These are phyloP conservation scores for Tagetes patula DNA, from an alignment of 129 eudicot species.

Conservation along the genomic window DNA sequence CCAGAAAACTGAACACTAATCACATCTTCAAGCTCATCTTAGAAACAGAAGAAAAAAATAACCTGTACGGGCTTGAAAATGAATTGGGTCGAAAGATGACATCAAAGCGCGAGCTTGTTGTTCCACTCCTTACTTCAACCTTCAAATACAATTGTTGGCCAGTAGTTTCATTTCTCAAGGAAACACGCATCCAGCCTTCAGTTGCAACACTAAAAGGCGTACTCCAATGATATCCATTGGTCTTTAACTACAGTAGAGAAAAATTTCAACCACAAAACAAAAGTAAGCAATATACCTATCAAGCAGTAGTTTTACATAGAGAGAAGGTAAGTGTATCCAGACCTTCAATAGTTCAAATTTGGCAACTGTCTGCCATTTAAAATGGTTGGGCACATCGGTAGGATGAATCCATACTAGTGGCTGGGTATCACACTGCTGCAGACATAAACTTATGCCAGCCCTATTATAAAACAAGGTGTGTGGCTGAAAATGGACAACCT, in stretches of 20 bases:
- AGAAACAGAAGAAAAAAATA: conserved; percentile 1
- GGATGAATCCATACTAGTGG: conserved; percentile 62
- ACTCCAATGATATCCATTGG: conserved; percentile 80
- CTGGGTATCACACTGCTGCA: conserved; percentile 77
- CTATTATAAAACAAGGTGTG: conserved; percentile 76
- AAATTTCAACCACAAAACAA: conserved; percentile 13
- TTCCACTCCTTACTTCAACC: conserved; percentile 83
- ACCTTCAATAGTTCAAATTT: conserved; percentile 78
- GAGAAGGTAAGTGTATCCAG: conserved; percentile 24
- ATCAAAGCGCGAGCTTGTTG: conserved; percentile 69
- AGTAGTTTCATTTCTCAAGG: conserved; percentile 50
- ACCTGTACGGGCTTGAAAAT: conserved; percentile 95
- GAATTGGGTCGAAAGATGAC: conserved; percentile 85
- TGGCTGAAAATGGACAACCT: conserved; percentile 95
- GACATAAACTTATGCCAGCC: conserved; percentile 64
- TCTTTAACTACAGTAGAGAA: conserved; percentile 48
- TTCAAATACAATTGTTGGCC: conserved; percentile 42
- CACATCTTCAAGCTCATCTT: not conserved
- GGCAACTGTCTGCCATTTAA: conserved; percentile 70
- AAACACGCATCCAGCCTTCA: conserved; percentile 80
- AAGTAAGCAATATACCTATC: conserved; percentile 20
- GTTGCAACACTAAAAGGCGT: conserved; percentile 72
- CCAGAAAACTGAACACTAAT: not conserved
- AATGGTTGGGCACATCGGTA: conserved; percentile 69
- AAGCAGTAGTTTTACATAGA: not conserved